Conservation (phyloP, 169 alveolate species). For the Plasmodium sp. region DNA sequence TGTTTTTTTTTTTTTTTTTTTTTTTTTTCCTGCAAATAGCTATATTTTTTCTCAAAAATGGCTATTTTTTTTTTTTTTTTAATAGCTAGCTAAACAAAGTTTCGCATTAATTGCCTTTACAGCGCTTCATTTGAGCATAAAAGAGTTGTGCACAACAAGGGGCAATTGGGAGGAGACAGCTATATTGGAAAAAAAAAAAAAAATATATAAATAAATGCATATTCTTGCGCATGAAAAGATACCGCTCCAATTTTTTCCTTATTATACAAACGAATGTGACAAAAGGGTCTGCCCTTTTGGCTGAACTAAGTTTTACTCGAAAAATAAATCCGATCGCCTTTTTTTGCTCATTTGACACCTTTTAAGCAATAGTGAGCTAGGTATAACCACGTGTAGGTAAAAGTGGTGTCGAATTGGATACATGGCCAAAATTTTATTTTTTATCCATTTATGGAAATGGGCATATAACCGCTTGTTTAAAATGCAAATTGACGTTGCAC, state of each 20-base stretch:
- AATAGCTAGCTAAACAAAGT: background rate
- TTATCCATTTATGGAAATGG: background rate
- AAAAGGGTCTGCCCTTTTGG: background rate
- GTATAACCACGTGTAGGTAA: background rate
- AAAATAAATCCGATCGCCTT: background rate
- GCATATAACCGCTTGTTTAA: background rate
- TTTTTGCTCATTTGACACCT: background rate
- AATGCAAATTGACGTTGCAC: background rate
- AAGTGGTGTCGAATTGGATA: background rate
- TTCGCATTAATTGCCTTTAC: background rate
- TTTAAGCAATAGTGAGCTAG: background rate
- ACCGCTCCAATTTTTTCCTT: background rate
- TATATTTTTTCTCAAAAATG: background rate
- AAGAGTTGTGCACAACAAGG: background rate
- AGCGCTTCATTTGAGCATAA: background rate
- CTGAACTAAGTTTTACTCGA: background rate
- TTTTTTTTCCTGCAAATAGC: background rate
- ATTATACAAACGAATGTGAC: background rate
- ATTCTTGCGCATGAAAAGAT: background rate
- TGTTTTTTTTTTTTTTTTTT: background rate
- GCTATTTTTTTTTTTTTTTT: background rate
- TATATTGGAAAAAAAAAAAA: background rate
- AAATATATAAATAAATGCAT: background rate
- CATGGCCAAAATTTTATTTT: background rate
- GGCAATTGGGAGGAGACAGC: background rate